phyloP scores from a whole-genome alignment of 768 basidiomycete species.

The Agrocybe pediades region DNA sequence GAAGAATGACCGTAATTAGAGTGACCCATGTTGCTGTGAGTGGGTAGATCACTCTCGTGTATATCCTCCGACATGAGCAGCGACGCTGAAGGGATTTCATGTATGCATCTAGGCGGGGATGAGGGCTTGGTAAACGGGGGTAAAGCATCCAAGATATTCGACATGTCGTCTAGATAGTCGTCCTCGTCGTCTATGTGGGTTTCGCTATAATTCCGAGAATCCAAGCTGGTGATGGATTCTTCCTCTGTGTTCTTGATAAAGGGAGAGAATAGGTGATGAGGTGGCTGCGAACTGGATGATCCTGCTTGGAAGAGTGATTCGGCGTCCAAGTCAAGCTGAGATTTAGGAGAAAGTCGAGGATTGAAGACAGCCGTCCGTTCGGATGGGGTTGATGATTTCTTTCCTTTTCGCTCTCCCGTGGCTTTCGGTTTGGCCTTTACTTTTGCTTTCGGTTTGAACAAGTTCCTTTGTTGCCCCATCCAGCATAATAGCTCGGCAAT shows the following conservation, averaged over 20 bases:
- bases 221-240: constrained; percentile 32
- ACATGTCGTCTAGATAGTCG: constrained; percentile 11
- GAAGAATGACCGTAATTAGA: background rate
- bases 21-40: background rate
- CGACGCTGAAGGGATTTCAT: constrained; percentile 47
- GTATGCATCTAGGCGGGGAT: constrained; percentile 44
- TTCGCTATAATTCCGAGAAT: constrained; percentile 12
- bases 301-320: constrained; percentile 32
- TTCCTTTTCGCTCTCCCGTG: constrained; percentile 2
- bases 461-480: constrained; percentile 53
- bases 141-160: constrained; percentile 24
- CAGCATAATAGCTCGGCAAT: constrained; percentile 71
- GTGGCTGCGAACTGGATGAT: constrained; percentile 29
- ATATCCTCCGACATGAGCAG: constrained; percentile 26
- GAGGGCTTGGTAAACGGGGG: constrained; percentile 18
- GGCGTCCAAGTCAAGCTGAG: constrained; percentile 20
- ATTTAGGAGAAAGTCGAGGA: constrained; percentile 11
- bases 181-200: constrained; percentile 5
- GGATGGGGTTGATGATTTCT: background rate
- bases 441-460: too few relatives aligned
- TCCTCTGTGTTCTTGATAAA: constrained; percentile 11
- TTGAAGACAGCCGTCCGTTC: too few relatives aligned
- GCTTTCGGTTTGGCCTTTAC: constrained; percentile 15
- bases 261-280: constrained; percentile 20
- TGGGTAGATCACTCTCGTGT: background rate